phyloP scores from a whole-genome alignment of 2,329 filamentous ascomycete genomes.

The Aspergillus sp. region DNA sequence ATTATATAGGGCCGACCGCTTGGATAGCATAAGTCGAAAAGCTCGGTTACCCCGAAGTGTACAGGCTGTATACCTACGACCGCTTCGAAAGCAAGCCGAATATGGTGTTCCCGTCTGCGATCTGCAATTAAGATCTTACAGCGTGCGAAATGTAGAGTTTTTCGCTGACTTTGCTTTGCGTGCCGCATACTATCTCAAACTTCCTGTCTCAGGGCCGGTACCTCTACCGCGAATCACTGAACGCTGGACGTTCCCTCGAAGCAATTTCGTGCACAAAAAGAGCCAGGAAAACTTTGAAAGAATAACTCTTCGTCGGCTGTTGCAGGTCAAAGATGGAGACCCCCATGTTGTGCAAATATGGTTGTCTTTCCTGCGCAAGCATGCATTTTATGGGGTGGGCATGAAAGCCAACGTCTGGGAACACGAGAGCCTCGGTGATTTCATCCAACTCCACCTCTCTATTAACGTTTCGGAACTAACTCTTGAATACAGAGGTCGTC shows the following conservation, averaged over 20 bases:
- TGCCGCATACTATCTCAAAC: slow-evolving; percentile 87
- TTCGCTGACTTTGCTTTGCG: slow-evolving; percentile 93
- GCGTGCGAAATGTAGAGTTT: slow-evolving; percentile 84
- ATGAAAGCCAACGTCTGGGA: slow-evolving; percentile 99
- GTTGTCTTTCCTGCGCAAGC: slow-evolving; percentile 88
- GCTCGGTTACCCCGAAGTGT: slow-evolving; percentile 72
- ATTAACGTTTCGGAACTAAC: slow-evolving; percentile 1
- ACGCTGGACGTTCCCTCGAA: slow-evolving; percentile 88
- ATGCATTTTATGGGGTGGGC: slow-evolving; percentile 92
- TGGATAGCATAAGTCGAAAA: slow-evolving; percentile 32
- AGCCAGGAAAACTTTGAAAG: slow-evolving; percentile 97
- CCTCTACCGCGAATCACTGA: slow-evolving; percentile 84
- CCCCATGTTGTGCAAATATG: slow-evolving; percentile 86
- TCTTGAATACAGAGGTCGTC: slow-evolving; percentile 36
- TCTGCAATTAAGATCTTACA: slow-evolving; percentile 90
- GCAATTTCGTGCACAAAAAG: slow-evolving; percentile 95
- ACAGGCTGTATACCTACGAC: slow-evolving; percentile 81
- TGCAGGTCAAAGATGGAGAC: slow-evolving; percentile 90
- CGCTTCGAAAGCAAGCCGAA: slow-evolving; percentile 71
- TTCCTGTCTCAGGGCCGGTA: slow-evolving; percentile 81
- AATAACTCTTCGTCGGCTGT: slow-evolving; percentile 77
- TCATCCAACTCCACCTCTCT: not conserved
- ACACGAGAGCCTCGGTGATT: slow-evolving; percentile 69
- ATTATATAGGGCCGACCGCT: slow-evolving; percentile 34
- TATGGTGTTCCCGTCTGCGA: slow-evolving; percentile 84